Percentiles rank a stretch among this genome's conserved stretches.
Conservation (phyloP, 192 early-diverging fungal genomes). For the Coemansia sp. region DNA sequence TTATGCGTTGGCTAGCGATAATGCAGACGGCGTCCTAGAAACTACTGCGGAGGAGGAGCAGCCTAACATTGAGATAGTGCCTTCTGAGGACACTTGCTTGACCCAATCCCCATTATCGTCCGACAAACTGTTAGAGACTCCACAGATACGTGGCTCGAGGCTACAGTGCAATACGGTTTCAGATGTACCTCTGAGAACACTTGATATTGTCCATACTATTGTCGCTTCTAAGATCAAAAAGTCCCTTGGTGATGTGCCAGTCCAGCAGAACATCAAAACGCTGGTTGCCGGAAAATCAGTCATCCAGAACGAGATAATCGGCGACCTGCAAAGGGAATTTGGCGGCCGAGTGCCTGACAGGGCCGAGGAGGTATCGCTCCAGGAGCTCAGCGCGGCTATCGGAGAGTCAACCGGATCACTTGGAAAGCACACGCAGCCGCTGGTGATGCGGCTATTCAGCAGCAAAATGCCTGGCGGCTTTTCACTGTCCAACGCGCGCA, state of each 20-base stretch:
- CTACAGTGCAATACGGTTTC: conserved; percentile 43
- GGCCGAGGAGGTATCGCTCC: conserved; percentile 80
- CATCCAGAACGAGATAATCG: conserved; percentile 95
- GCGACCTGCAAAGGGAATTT: conserved; percentile 93
- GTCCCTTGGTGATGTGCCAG: conserved; percentile 68
- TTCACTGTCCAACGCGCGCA: conserved; percentile 69
- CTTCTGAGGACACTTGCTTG: background rate
- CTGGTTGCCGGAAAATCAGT: conserved; percentile 96
- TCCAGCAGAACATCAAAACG: conserved; percentile 59
- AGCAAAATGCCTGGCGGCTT: conserved; percentile 95
- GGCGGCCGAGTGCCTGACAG: conserved; percentile 78
- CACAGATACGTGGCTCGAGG: conserved; percentile 10
- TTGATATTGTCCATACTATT: conserved; percentile 72
- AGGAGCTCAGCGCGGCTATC: conserved; percentile 79
- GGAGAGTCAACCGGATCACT: conserved; percentile 61
- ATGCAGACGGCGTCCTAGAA: background rate
- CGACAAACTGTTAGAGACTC: conserved; percentile 17
- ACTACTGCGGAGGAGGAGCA: background rate
- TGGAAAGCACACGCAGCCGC: conserved; percentile 78
- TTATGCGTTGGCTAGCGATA: conserved; percentile 3
- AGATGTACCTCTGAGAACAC: conserved; percentile 74
- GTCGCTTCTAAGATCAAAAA: conserved; percentile 91
- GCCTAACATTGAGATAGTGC: background rate
- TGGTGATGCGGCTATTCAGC: conserved; percentile 79
- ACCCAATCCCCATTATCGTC: background rate